Evolutionary conservation across 106 monocot species (phyloP).

Genomic region (Acanthochlamys bracteata): DNA sequence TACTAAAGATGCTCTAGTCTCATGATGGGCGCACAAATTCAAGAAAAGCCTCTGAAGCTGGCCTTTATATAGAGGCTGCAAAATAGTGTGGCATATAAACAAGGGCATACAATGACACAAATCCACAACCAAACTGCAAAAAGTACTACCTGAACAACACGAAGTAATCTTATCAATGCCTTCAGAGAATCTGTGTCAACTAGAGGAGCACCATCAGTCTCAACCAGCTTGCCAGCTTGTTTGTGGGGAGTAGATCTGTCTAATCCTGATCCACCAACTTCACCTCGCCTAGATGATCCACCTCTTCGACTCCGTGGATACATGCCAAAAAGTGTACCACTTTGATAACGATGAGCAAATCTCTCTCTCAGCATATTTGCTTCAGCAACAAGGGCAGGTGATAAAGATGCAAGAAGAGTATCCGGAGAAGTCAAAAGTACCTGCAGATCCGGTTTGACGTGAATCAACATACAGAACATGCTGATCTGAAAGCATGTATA

Average conservation of each 20-base stretch:
- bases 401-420: constrained; percentile 68
- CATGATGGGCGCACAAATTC: constrained; percentile 79
- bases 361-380: constrained; percentile 96
- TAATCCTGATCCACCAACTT: constrained; percentile 37
- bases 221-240: constrained; percentile 51
- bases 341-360: constrained; percentile 85
- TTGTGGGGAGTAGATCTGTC: constrained; percentile 50
- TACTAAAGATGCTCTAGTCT: constrained; percentile 69
- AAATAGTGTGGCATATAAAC: neutral
- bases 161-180: constrained; percentile 84
- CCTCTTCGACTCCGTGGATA: constrained; percentile 72
- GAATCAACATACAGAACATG: neutral
- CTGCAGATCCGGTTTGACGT: constrained; percentile 26
- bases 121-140: neutral
- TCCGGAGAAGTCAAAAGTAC: constrained; percentile 96
- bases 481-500: neutral
- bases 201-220: constrained; percentile 79
- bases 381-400: constrained; percentile 98
- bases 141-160: constrained; percentile 82
- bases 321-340: constrained; percentile 71
- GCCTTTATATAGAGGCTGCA: constrained; percentile 91
- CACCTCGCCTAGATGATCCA: constrained; percentile 70
- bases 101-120: neutral
- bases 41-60: constrained; percentile 88
- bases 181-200: constrained; percentile 72